Base-by-base conservation (phyloP, 192 early-diverging fungal genomes). In the Umbelopsis vinacea region DNA sequence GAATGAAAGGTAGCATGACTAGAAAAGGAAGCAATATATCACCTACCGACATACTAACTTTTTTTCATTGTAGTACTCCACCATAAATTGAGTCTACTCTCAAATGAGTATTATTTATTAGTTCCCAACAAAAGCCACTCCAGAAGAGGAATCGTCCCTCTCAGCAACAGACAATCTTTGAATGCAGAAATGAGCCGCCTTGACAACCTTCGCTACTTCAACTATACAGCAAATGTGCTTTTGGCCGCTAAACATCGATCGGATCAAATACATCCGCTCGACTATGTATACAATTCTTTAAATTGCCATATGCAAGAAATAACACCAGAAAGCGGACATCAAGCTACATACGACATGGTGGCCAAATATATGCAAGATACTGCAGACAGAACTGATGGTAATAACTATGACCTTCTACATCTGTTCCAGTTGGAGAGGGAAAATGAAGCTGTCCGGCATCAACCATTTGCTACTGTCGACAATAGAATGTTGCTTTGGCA, bases 401-500 rank as follows among this genome's bases (percentile, higher is more conserved):
- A 70, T 22, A 52, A 66, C 4, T 76, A 71, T 45, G 87, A 79
- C 72, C 83, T 85, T 17, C 26, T 75, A 24, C 82, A 83, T 19
- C 75, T 82, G 55, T 92, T 87, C 67, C 66, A 84, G 74, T 74
- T 94, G 40, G 79, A 86, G 10, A 85, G 91, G 15, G 40, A 86
- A 33, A 87, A 82, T 0, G 92, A 95, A 71, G 53, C 73, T 40
- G 81, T 87, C 29, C 60, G 83, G 2, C 92, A 86, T 60, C 45
- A 81, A 8, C 72, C 73, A 5, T 81, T 81, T 69, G 74, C 73
- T 67, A 72, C 81, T 4, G 52, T 89, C 6, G 78, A 83, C 22
- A 95, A 95, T 74, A 79, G 87, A 23, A 86, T 88, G 54, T 71
- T 95, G 26, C 80, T 95, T 19, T 95, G 93, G 93, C 93, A 95